A percentile compares a stretch with the other conserved stretches of the same genome.
These are phyloP conservation scores for Chalciporus pseudorubinellus DNA, from an alignment of 768 basidiomycete species.

Conservation along the genomic window DNA sequence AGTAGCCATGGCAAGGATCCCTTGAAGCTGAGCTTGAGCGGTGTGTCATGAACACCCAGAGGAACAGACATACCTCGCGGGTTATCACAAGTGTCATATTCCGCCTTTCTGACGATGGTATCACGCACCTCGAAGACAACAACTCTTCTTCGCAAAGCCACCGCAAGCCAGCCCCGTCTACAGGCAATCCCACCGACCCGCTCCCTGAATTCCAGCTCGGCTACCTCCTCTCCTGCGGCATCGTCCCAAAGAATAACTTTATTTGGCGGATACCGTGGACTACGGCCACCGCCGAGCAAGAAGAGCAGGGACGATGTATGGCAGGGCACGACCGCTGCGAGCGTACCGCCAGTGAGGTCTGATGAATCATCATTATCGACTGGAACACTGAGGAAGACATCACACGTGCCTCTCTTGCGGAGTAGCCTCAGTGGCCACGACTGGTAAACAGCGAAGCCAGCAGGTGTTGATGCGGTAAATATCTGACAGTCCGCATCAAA, in stretches of 20 bases:
- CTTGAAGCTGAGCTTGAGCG: constrained; percentile 37
- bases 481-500: constrained; percentile 80
- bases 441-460: constrained; percentile 81
- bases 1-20: constrained; percentile 78
- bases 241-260: constrained; percentile 93
- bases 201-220: constrained; percentile 88
- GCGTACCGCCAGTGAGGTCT: constrained; percentile 80
- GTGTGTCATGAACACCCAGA: not conserved
- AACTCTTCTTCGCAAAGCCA: constrained; percentile 75
- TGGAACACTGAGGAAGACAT: not conserved
- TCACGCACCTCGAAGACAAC: constrained; percentile 73
- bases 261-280: constrained; percentile 87
- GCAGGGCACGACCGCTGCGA: constrained; percentile 72
- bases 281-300: constrained; percentile 83
- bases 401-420: constrained; percentile 71
- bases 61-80: constrained; percentile 55
- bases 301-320: constrained; percentile 83
- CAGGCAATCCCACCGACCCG: constrained; percentile 76
- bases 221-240: constrained; percentile 68
- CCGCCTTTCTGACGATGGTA: constrained; percentile 58
- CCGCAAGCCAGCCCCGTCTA: constrained; percentile 80
- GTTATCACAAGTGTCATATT: constrained; percentile 90
- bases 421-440: constrained; percentile 73
- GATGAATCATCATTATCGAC: constrained; percentile 19
- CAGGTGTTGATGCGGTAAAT: constrained; percentile 76